Evolutionary conservation across 495 filamentous ascomycete species (phyloP).

Genomic region (Chaetomium tenue): DNA sequence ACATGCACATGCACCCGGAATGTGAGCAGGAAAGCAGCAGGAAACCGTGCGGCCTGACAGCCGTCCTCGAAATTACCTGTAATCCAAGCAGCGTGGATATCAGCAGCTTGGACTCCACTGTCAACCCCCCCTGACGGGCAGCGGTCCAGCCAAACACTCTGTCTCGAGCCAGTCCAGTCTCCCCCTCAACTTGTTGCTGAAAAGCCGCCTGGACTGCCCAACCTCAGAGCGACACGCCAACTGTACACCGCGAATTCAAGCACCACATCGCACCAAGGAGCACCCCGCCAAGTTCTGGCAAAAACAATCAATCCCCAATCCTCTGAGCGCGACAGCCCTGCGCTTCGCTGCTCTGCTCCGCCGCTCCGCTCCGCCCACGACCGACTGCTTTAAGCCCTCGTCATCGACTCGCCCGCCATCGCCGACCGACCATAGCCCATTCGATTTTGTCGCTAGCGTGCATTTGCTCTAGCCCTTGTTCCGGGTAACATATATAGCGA

Average conservation of each 20-base stretch:
- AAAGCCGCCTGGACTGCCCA: slow-evolving; percentile 29
- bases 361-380: neutral
- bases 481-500: neutral
- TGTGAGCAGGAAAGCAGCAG: neutral
- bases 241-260: slow-evolving; percentile 6
- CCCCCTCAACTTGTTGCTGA: slow-evolving; percentile 21
- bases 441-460: slow-evolving; percentile 13
- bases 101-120: slow-evolving; percentile 2
- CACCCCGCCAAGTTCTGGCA: slow-evolving; percentile 10
- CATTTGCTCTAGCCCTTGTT: neutral
- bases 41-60: neutral
- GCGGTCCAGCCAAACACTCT: slow-evolving; percentile 20
- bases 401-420: slow-evolving; percentile 10
- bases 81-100: neutral
- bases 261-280: slow-evolving; percentile 2
- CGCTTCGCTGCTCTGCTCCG: slow-evolving; percentile 1
- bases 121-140: neutral
- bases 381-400: slow-evolving; percentile 11
- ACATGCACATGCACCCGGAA: neutral
- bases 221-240: slow-evolving; percentile 33
- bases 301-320: slow-evolving; percentile 18
- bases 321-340: slow-evolving; percentile 19
- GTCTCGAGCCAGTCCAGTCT: neutral
- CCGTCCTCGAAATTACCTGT: slow-evolving; percentile 1
- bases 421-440: slow-evolving; percentile 8